Evolutionary conservation across 2,329 filamentous ascomycete genomes (phyloP).

Genomic region (Fusarium citri): DNA sequence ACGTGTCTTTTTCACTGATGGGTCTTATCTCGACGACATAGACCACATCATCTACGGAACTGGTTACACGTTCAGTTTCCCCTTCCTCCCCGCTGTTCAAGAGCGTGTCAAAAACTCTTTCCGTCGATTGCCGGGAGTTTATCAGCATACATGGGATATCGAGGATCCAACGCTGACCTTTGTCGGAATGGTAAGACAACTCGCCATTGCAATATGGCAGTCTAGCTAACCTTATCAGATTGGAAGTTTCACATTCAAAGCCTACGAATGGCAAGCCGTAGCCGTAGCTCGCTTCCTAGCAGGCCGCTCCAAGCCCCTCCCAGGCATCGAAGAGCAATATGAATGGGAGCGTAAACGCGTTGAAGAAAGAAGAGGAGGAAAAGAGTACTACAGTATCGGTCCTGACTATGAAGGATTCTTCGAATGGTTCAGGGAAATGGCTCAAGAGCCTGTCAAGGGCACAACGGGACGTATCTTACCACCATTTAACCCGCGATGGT

Average conservation of each 20-base stretch:
- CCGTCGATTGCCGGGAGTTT: slow-evolving; percentile 24
- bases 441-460: slow-evolving; percentile 24
- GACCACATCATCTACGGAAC: slow-evolving; percentile 32
- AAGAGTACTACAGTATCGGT: slow-evolving; percentile 38
- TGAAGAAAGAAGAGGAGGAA: slow-evolving; percentile 36
- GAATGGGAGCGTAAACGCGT: slow-evolving; percentile 35
- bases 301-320: slow-evolving; percentile 16
- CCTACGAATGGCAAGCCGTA: slow-evolving; percentile 40
- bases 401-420: slow-evolving; percentile 33
- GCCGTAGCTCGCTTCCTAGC: slow-evolving; percentile 30
- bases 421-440: slow-evolving; percentile 25
- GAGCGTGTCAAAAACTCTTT: slow-evolving; percentile 11
- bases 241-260: slow-evolving; percentile 39
- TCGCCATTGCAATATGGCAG: rapidly evolving
- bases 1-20: slow-evolving; percentile 18
- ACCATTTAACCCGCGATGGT: slow-evolving; percentile 33
- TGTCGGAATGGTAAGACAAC: slow-evolving; percentile 18
- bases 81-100: slow-evolving; percentile 17
- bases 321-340: slow-evolving; percentile 15
- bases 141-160: slow-evolving; percentile 35
- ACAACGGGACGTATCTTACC: slow-evolving; percentile 23
- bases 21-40: slow-evolving; percentile 13
- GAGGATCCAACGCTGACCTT: slow-evolving; percentile 32
- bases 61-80: slow-evolving; percentile 29
- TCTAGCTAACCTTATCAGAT: not conserved